These are phyloP conservation scores for Serendipita sp. DNA, from an alignment of 1,284 basidiomycete species.

Conservation along the genomic window DNA sequence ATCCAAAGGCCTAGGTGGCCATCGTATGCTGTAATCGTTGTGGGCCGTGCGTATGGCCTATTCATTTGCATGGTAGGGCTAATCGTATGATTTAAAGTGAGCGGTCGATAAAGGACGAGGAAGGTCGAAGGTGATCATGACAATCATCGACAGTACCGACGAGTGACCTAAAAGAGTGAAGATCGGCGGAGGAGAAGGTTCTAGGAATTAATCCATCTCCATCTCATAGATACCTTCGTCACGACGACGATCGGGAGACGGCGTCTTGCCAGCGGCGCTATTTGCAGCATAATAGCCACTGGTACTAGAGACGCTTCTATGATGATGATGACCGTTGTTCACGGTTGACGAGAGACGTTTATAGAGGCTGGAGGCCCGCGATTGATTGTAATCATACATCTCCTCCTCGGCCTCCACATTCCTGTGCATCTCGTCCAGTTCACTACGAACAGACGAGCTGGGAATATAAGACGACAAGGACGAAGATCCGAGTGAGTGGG, in stretches of 20 bases:
- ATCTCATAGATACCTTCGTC: neutral
- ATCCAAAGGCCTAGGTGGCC: too few relatives aligned
- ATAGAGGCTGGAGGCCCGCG: neutral
- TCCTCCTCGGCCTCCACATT: neutral
- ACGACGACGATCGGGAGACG: neutral
- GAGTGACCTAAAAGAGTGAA: neutral
- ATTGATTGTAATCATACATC: neutral
- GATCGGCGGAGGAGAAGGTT: neutral
- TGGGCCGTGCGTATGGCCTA: neutral
- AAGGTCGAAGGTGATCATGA: neutral
- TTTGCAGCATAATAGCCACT: neutral
- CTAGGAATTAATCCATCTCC: conserved; percentile 2
- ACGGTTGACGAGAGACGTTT: neutral
- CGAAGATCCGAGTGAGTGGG: neutral
- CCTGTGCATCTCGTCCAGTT: neutral
- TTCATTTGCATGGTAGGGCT: neutral
- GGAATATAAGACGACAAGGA: conserved; percentile 4
- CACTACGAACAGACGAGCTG: conserved; percentile 3
- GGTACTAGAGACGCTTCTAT: neutral
- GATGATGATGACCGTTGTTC: neutral
- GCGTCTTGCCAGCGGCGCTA: neutral
- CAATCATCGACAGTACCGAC: neutral
- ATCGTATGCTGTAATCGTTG: neutral
- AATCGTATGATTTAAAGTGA: neutral
- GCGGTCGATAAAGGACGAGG: neutral